Percentiles rank a stretch among this genome's conserved stretches.
Conservation (phyloP, 495 filamentous ascomycete genomes). For the Xylaria scruposa region DNA sequence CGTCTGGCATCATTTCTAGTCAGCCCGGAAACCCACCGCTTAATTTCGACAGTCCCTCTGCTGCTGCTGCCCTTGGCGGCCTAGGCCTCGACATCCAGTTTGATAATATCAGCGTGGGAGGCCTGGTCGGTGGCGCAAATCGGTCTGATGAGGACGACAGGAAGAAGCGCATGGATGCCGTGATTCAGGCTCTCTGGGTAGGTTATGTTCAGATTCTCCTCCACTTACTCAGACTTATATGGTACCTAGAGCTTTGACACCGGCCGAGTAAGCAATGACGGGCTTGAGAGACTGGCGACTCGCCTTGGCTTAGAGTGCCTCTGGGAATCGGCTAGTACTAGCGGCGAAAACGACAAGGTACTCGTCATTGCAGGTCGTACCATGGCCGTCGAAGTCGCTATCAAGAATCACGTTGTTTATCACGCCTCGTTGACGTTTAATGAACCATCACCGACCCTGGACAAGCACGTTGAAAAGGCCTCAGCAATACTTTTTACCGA, state of each 20-base stretch:
- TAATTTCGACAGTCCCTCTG: constrained; percentile 62
- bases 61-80: constrained; percentile 56
- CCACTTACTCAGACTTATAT: constrained; percentile 24
- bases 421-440: constrained; percentile 54
- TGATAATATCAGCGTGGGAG: constrained; percentile 43
- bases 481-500: constrained; percentile 62
- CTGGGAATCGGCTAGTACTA: constrained; percentile 64
- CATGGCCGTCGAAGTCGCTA: constrained; percentile 61
- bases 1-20: constrained; percentile 37
- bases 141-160: constrained; percentile 65
- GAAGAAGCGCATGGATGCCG: constrained; percentile 58
- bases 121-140: constrained; percentile 39
- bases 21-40: constrained; percentile 45
- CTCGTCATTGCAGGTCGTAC: constrained; percentile 74
- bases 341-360: constrained; percentile 53
- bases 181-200: constrained; percentile 56
- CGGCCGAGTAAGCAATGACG: constrained; percentile 76
- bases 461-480: constrained; percentile 55
- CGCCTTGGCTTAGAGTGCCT: constrained; percentile 74
- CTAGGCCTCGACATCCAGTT: constrained; percentile 53
- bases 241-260: constrained; percentile 33
- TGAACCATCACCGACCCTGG: constrained; percentile 54
- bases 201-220: constrained; percentile 32
- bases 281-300: constrained; percentile 76
- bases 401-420: constrained; percentile 58